Evolutionary conservation across 75 land plant genomes (phyloP).

Genomic region (Selaginella tamariscina): DNA sequence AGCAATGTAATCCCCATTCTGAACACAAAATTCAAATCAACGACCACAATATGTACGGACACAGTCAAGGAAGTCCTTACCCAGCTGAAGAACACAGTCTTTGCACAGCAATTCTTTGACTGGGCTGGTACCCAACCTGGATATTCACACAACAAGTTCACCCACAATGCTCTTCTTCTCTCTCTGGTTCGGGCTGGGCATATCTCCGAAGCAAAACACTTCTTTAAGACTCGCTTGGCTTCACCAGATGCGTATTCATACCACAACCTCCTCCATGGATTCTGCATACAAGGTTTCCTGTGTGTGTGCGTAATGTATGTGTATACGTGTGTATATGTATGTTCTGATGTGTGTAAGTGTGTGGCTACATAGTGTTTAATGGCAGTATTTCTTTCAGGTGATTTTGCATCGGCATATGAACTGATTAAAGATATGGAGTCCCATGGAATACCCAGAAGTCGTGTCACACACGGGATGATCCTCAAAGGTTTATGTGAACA

Average conservation of each 20-base stretch:
- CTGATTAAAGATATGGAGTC: background rate
- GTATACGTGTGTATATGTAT: too few species aligned
- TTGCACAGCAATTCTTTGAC: background rate
- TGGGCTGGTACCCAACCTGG: background rate
- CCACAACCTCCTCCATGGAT: background rate
- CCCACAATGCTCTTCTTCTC: background rate
- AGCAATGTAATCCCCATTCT: too few species aligned
- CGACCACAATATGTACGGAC: background rate
- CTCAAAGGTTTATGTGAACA: background rate
- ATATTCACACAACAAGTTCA: background rate
- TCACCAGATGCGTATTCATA: background rate
- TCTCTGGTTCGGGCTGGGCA: background rate
- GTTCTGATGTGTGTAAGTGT: too few species aligned
- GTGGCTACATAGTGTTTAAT: too few species aligned
- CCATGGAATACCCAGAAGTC: background rate
- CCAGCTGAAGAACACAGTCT: background rate
- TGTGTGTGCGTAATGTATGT: too few species aligned
- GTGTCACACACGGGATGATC: background rate
- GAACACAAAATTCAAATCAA: too few species aligned
- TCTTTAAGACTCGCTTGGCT: background rate
- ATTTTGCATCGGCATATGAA: background rate
- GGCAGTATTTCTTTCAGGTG: background rate
- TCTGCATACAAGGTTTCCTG: too few species aligned
- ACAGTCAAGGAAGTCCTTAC: background rate
- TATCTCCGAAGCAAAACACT: background rate